Evolutionary conservation across 306 rosid genomes (phyloP).

Genomic region (Ormosia emarginata): DNA sequence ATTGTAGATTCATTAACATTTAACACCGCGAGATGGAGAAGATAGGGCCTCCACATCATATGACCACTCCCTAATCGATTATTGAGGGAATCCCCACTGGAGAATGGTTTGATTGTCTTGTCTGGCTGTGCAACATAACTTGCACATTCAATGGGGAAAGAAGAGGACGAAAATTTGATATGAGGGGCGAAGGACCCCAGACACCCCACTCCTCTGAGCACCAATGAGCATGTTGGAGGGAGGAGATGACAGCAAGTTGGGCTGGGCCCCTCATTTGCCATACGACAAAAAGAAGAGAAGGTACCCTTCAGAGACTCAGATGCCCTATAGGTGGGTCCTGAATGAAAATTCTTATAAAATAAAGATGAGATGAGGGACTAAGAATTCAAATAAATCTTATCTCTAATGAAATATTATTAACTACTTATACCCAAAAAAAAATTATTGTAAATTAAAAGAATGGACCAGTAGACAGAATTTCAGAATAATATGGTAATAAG

Average conservation of each 20-base stretch:
- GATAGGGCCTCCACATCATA: background rate
- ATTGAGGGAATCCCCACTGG: conserved; percentile 18
- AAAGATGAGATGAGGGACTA: background rate
- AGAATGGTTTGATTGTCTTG: conserved; percentile 60
- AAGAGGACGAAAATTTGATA: conserved; percentile 26
- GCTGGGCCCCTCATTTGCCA: background rate
- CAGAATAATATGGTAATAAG: background rate
- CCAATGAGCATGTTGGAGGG: background rate
- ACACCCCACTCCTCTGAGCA: background rate
- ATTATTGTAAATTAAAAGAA: background rate
- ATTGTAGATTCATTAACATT: background rate
- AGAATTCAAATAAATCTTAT: background rate
- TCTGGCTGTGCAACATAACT: conserved; percentile 23
- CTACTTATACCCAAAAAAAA: background rate
- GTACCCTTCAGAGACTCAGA: background rate
- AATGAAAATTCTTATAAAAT: background rate
- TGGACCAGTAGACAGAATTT: background rate
- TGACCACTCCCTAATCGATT: background rate
- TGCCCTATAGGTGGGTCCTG: background rate
- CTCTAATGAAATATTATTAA: background rate
- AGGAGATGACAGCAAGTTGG: background rate
- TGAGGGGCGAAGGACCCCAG: conserved; percentile 7
- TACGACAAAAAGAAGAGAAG: background rate
- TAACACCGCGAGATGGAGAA: background rate
- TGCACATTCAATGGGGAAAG: conserved; percentile 31